Percentiles rank a stretch among this genome's conserved stretches.
Conservation (phyloP, 2,329 filamentous ascomycete species). For the Botrytis aclada region DNA sequence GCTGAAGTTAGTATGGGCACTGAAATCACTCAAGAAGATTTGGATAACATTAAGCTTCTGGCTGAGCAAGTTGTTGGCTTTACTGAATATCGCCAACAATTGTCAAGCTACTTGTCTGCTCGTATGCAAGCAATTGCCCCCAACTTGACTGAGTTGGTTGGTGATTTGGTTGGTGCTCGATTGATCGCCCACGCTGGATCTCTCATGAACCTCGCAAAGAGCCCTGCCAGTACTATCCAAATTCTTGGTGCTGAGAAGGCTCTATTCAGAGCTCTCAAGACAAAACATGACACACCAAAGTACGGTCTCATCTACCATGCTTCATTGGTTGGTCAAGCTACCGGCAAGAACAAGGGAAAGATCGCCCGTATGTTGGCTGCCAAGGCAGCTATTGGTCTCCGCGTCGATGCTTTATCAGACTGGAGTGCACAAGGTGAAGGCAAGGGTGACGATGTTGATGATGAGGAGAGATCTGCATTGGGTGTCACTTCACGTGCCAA, state of each 20-base stretch:
- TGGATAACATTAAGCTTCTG: slow-evolving; percentile 87
- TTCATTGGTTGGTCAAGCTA: slow-evolving; percentile 92
- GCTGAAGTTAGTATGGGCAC: slow-evolving; percentile 98
- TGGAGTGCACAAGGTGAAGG: slow-evolving; percentile 68
- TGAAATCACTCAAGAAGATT: slow-evolving; percentile 88
- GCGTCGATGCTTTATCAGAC: slow-evolving; percentile 84
- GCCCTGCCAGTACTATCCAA: slow-evolving; percentile 92
- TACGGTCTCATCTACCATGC: slow-evolving; percentile 94
- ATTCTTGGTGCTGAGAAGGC: slow-evolving; percentile 99
- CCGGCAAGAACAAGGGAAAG: slow-evolving; percentile 98
- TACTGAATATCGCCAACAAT: slow-evolving; percentile 83
- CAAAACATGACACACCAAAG: slow-evolving; percentile 98
- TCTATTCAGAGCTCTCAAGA: slow-evolving; percentile 96
- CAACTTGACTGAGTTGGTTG: slow-evolving; percentile 89
- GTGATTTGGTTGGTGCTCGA: slow-evolving; percentile 88
- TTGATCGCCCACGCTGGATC: slow-evolving; percentile 94
- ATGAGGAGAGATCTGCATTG: slow-evolving; percentile 82
- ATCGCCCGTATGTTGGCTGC: slow-evolving; percentile 94
- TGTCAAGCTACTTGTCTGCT: slow-evolving; percentile 83
- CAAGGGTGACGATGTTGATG: slow-evolving; percentile 62
- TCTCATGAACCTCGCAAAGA: slow-evolving; percentile 91
- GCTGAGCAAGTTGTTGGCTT: slow-evolving; percentile 92
- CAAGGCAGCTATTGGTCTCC: slow-evolving; percentile 88
- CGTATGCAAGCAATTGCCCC: slow-evolving; percentile 97
- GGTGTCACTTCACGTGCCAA: slow-evolving; percentile 70